phyloP scores from a whole-genome alignment of 306 rosid genomes.

The Gillenia trifoliata region DNA sequence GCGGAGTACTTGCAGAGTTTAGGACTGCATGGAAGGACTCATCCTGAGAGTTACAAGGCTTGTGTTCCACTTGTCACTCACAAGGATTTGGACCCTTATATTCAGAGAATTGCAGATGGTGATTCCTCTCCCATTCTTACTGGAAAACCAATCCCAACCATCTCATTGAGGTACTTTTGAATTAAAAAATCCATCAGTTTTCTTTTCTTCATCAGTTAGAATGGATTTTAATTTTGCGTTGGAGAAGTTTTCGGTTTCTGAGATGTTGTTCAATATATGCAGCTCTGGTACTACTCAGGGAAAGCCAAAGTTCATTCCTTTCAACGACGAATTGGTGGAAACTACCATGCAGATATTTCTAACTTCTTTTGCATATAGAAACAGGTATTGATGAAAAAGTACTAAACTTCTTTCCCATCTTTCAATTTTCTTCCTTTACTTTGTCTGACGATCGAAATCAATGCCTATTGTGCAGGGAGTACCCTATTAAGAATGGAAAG shows the following conservation, averaged over 20 bases:
- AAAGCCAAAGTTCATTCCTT: slow-evolving; percentile 78
- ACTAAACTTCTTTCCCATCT: not conserved
- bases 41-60: slow-evolving; percentile 71
- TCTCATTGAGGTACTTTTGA: slow-evolving; percentile 63
- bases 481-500: slow-evolving; percentile 70
- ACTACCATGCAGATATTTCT: slow-evolving; percentile 65
- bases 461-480: slow-evolving; percentile 43
- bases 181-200: not conserved
- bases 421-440: not conserved
- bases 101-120: slow-evolving; percentile 65
- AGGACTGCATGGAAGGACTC: slow-evolving; percentile 75
- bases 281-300: slow-evolving; percentile 98
- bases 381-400: slow-evolving; percentile 41
- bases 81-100: slow-evolving; percentile 60
- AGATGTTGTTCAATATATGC: slow-evolving; percentile 18
- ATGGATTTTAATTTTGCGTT: not conserved
- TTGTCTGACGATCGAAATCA: slow-evolving; percentile 15
- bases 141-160: slow-evolving; percentile 63
- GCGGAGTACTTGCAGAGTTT: slow-evolving; percentile 65
- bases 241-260: slow-evolving; percentile 16
- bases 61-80: slow-evolving; percentile 75
- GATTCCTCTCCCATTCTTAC: slow-evolving; percentile 70
- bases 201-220: not conserved
- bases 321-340: slow-evolving; percentile 80
- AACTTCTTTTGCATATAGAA: slow-evolving; percentile 84